Evolutionary conservation across 2,329 filamentous ascomycete species (phyloP).

Genomic region (Colletotrichum sp.): DNA sequence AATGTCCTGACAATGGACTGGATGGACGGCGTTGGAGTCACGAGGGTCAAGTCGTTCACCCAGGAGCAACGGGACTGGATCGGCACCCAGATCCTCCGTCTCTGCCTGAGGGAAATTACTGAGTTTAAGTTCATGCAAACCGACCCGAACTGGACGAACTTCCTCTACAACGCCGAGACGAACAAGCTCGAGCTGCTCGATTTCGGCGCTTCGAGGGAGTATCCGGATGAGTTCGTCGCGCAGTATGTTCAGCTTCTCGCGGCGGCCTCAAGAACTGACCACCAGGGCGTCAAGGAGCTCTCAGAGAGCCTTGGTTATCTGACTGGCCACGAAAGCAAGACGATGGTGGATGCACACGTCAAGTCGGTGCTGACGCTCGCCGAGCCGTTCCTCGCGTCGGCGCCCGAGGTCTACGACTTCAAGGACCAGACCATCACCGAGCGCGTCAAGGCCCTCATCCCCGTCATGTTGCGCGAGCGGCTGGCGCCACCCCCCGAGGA

Average conservation of each 20-base stretch:
- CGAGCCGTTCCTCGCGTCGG: slow-evolving; percentile 81
- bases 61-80: slow-evolving; percentile 95
- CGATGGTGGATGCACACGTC: slow-evolving; percentile 92
- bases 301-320: slow-evolving; percentile 86
- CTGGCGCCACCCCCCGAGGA: slow-evolving; percentile 93
- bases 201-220: slow-evolving; percentile 92
- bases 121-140: slow-evolving; percentile 99
- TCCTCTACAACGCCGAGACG: slow-evolving; percentile 79
- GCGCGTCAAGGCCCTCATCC: slow-evolving; percentile 84
- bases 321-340: slow-evolving; percentile 83
- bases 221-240: slow-evolving; percentile 76
- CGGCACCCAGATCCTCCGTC: slow-evolving; percentile 87
- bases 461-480: slow-evolving; percentile 89
- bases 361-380: slow-evolving; percentile 86
- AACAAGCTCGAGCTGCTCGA: slow-evolving; percentile 88
- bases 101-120: slow-evolving; percentile 90
- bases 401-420: slow-evolving; percentile 90
- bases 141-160: slow-evolving; percentile 99
- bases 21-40: slow-evolving; percentile 85
- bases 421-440: slow-evolving; percentile 95
- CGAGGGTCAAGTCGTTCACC: slow-evolving; percentile 74
- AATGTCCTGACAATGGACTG: slow-evolving; percentile 94
- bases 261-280: slow-evolving; percentile 77
- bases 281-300: slow-evolving; percentile 63
- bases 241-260: slow-evolving; percentile 81